Base-by-base conservation (phyloP, 1,139 yeast genomes). In the Pneumocystis oryctolagi region DNA sequence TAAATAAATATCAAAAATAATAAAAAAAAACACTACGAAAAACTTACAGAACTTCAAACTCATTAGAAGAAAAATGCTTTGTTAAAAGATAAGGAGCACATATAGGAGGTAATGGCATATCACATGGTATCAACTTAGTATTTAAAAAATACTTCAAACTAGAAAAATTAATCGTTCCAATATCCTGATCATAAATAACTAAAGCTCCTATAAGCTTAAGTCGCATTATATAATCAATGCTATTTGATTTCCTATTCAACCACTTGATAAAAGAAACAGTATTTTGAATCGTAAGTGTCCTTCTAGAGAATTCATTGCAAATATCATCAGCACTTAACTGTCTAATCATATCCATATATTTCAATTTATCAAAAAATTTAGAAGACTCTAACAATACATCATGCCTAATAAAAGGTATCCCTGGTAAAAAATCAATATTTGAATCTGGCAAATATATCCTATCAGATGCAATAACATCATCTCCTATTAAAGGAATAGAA, bases 381-480 rank as follows among this genome's bases (percentile, higher is more conserved):
- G 66, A 61, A 9, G 71, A 70, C 3, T 65, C 65, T 16, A 68
- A 66, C 6, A 67, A 64, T n/a, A 72, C 69, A 2, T 63, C 61
- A 16, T 66, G 66, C 3, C 73, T 71, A 2, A 76, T 66, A 30
- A 74, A 64, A 0, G 77, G 75, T 5, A 71, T 69, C 6, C 65
- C 64, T 25, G 71, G 68, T 59, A 75, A 65, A 59, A 76, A 71
- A 6, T 68, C 61, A 4, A 71, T 70, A 37, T 69, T 68, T 4
- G 69, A 71, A 1, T 67, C 67, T 61, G 75, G 69, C 2, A 74
- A 64, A 14, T 77, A 67, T 5, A 71, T 74, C 55, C 71, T 69
- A 6, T 67, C 64, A 4, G 76, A 72, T 2, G 73, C 68, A 58
- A 68, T 65, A 25, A 76, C 68, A 0, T 77, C 77, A 37, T 70